Base-by-base conservation (phyloP, 371 early-diverging fungal genomes). In the Mucor sp. region DNA sequence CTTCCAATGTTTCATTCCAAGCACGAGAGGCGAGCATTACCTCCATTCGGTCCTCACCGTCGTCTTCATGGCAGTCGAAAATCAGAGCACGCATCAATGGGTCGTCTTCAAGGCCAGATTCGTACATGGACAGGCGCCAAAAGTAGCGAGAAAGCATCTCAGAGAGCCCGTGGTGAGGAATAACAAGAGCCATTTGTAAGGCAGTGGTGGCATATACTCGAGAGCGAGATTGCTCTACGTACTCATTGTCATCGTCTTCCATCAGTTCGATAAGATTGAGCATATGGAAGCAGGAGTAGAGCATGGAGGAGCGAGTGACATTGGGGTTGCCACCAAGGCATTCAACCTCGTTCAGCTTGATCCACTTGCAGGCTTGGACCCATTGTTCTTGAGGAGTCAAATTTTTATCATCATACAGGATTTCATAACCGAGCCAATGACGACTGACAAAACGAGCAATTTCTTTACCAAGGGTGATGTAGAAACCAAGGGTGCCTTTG, bases 281-380 rank as follows among this genome's bases (percentile, higher is more conserved):
- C 60, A 71, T 65, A 56, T 63, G 72, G 15, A 77, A 58, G 27
- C 77, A 77, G 12, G 70, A 67, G 50, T 69, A 69, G 14, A 77
- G 67, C 75, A 77, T 74, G 2, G 71, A 71, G 23, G 55, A 19
- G 9, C 74, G 67, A 15, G 74, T 65, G 1, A 71, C 65, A 27
- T 74, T 25, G 12, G 77, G 72, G 14, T 75, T 75, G 25, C 82
- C 81, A 55, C 84, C 84, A 11, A 81, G 71, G 56, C 78, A 77
- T 63, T 83, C 78, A 19, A 76, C 68, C 66, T 83, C 83, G 65
- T 77, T 79, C 19, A 83, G 57, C 37, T 80, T 78, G 55, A 83
- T 71, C 83, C 83, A 83, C 30, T 71, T 74, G 15, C 75, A 77
- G 0, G 69, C 74, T 47, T 70, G 76, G 2, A 70, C 71, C 83